Base-by-base conservation (phyloP, 2,329 filamentous ascomycete species). In the Ascochyta koolunga region DNA sequence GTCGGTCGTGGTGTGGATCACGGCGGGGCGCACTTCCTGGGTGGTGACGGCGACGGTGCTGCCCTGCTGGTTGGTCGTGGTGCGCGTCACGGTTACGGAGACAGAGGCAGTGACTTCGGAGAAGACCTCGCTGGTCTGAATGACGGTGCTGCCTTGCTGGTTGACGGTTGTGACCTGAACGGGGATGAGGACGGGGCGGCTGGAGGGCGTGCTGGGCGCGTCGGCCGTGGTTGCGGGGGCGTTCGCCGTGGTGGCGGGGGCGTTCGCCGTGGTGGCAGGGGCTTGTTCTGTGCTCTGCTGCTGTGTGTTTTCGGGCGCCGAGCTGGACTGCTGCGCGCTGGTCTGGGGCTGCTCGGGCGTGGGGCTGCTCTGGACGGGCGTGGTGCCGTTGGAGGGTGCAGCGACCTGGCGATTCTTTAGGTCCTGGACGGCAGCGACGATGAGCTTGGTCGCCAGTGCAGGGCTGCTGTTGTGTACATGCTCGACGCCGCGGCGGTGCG, bases 401-500 rank as follows among this genome's bases (percentile, higher is more conserved):
- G 41, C 24, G n/a, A 48, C 43, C 64, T 80, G 78, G 50, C 77
- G 67, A 65, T 75, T 78, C 56, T 68, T 71, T 40, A 80, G 64
- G 46, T 79, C 76, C 45, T 75, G 66, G 73, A 85, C 86, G 32
- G 84, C 88, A 51, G 91, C 76, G 52, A 85, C 83, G 50, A 88
- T 80, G 59, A 90, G 78, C 53, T 83, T 83, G 9, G 81, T 84
- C 16, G 87, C 86, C 32, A 89, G 78, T 32, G 82, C 79, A 19
- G 85, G 82, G 67, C 90, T 82, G 59, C 83, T 81, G 37, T 79
- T 77, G 74, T 86, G 83, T 24, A 89, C 80, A 29, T 82, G 84
- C 70, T 89, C 83, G 49, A 89, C 79, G 22, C 86, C 87, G 10
- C 81, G 78, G 61, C 80, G 81, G 66, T 89, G 87, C 59, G 85